phyloP scores from a whole-genome alignment of 345 rosid species.

The Aquilaria yunnanensis region DNA sequence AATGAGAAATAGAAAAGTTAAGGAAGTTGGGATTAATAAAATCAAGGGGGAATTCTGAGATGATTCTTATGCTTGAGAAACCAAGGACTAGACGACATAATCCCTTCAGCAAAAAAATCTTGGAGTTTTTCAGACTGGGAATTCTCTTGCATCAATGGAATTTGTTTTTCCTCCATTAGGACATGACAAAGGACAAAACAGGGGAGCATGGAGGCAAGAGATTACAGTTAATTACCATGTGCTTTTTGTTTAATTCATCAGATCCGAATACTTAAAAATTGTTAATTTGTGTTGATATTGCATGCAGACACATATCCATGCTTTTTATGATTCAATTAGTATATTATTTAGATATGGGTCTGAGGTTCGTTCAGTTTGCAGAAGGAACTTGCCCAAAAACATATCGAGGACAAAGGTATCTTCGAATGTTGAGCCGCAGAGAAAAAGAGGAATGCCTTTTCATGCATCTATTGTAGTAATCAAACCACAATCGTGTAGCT shows the following conservation, averaged over 20 bases:
- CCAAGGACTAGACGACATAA: conserved; percentile 61
- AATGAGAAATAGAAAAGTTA: conserved; percentile 41
- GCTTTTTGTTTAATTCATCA: conserved; percentile 13
- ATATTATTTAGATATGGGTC: too few relatives aligned
- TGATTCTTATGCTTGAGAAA: conserved; percentile 50
- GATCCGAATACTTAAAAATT: too few relatives aligned
- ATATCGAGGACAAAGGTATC: conserved; percentile 29
- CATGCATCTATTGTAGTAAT: conserved; percentile 9
- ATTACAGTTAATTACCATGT: conserved; percentile 31
- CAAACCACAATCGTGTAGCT: conserved; percentile 2
- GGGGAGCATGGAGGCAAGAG: conserved; percentile 31
- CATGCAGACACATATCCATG: not conserved
- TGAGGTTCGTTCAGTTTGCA: not conserved
- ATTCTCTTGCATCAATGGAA: conserved; percentile 36
- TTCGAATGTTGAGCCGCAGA: conserved; percentile 29
- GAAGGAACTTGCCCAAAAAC: conserved; percentile 24
- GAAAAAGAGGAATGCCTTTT: conserved; percentile 13
- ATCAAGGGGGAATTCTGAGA: conserved; percentile 36
- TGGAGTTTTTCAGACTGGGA: conserved; percentile 31
- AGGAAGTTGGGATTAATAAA: conserved; percentile 19
- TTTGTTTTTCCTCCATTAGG: conserved; percentile 23
- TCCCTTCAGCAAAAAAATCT: conserved; percentile 19
- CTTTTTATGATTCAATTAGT: too few relatives aligned
- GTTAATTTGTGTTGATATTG: too few relatives aligned
- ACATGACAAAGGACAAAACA: conserved; percentile 35